phyloP scores from a whole-genome alignment of 768 basidiomycete genomes.

The Omphalotus guepiniiformis region DNA sequence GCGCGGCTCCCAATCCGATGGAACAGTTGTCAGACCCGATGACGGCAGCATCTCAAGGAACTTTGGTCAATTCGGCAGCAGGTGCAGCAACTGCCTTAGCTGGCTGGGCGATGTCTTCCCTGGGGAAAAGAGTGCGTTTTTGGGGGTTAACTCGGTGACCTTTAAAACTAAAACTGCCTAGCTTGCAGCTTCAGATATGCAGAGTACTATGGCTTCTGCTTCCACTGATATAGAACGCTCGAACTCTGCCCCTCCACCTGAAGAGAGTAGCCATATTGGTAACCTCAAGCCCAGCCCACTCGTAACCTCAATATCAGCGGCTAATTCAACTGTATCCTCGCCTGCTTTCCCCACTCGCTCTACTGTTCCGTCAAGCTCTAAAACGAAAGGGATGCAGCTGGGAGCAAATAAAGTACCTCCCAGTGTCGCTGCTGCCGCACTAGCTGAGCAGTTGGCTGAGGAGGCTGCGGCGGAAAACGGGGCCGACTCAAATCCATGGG shows the following conservation, averaged over 20 bases:
- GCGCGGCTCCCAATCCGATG: slow-evolving; percentile 25
- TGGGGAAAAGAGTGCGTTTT: slow-evolving; percentile 69
- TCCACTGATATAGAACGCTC: slow-evolving; percentile 32
- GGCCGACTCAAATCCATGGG: slow-evolving; percentile 57
- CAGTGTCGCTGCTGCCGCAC: slow-evolving; percentile 26
- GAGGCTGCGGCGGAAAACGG: slow-evolving; percentile 44
- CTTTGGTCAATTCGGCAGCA: slow-evolving; percentile 78
- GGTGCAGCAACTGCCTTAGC: slow-evolving; percentile 91
- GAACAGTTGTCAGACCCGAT: slow-evolving; percentile 10
- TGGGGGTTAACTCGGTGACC: background rate
- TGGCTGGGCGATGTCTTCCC: slow-evolving; percentile 92
- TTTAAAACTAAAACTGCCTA: slow-evolving; percentile 19
- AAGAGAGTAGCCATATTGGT: slow-evolving; percentile 6
- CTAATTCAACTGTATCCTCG: slow-evolving; percentile 20
- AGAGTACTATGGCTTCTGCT: slow-evolving; percentile 54
- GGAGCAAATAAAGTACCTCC: slow-evolving; percentile 48
- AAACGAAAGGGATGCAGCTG: slow-evolving; percentile 64
- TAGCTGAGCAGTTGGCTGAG: slow-evolving; percentile 56
- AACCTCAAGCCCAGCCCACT: slow-evolving; percentile 11
- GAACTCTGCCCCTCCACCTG: slow-evolving; percentile 37
- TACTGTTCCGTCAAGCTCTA: slow-evolving; percentile 24
- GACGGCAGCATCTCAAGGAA: slow-evolving; percentile 32
- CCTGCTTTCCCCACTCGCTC: slow-evolving; percentile 13
- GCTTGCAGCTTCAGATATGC: slow-evolving; percentile 71
- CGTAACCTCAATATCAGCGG: slow-evolving; percentile 13